Evolutionary conservation across 2,329 filamentous ascomycete species (phyloP).

Genomic region (Nemania sp.): DNA sequence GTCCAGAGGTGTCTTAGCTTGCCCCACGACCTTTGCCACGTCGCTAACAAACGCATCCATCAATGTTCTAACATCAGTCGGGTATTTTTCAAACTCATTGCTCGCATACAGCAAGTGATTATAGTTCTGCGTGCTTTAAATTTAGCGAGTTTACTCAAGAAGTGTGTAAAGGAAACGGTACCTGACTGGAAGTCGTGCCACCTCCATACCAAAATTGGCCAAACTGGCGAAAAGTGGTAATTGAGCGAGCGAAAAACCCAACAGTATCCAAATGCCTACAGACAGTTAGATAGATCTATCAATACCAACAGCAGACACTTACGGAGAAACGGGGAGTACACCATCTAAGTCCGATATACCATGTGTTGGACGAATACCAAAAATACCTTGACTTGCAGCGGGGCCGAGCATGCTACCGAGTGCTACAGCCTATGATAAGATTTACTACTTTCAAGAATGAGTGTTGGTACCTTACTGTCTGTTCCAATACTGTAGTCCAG

Average conservation of each 20-base stretch:
- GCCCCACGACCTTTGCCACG: background rate
- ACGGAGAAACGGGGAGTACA: background rate
- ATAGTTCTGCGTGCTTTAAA: background rate
- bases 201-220: background rate
- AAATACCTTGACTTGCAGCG: background rate
- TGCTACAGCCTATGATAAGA: background rate
- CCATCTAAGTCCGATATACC: background rate
- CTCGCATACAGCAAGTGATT: background rate
- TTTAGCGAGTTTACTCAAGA: background rate
- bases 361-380: constrained; percentile 1
- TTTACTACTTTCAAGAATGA: background rate
- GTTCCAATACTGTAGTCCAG: background rate
- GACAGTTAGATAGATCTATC: background rate
- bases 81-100: background rate
- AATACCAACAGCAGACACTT: background rate
- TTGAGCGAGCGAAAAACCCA: background rate
- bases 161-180: background rate
- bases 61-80: background rate
- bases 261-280: background rate
- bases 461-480: background rate
- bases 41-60: background rate
- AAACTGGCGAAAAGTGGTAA: background rate
- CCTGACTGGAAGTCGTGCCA: background rate
- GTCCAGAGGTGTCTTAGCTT: background rate
- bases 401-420: constrained; percentile 3